Base-by-base conservation (phyloP, 75 land plant species). In the Pinus taeda region DNA sequence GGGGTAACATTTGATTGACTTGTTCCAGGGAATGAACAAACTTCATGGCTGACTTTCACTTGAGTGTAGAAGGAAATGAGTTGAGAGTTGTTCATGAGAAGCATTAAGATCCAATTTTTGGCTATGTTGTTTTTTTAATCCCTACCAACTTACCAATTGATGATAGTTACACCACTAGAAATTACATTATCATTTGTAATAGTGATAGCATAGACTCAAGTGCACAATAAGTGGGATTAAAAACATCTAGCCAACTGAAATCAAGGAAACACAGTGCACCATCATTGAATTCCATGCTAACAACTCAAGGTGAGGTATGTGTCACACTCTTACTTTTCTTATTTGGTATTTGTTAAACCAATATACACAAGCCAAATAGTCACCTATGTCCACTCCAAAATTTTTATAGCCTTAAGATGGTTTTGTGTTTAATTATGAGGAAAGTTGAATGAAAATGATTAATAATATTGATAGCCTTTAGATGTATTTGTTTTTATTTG, bases 301-400 rank as follows among this genome's bases (percentile, higher is more conserved):
- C 93, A 37, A 93, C 90, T 15, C 71, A 88, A 69, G 89, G 96
- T 85, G 88, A 92, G 85, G 94, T 85, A 6, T 29, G 57, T 42
- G 7, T 26, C 14, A 14, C 18, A 6, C 14, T n/a, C 14, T 45
- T 30, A 30, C 33, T 30, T 15, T 11, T 57, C 58, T 11, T 57
- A 57, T 57, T 11, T 11, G 15, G 15, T 15, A 57, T 0, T 11
- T 0, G 58, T 57, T 9, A 1, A 11, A 15, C 15, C 15, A 15
- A 15, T 72, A 15, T 0, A 15, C 59, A 15, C 4, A 59, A 18
- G 60, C 60, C 0, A 59, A 59, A 20, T 15, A 6, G 33, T 15
- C n/a, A 63, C 3, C 14, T 15, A 57, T 18, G 18, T 57, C 14
- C 14, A 57, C 18, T 9, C 13, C 59, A 30, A 15, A 57, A 15